Percentiles rank a stretch among this genome's conserved stretches.
Conservation (phyloP, 2,329 filamentous ascomycete species). For the Colletotrichum sp. region DNA sequence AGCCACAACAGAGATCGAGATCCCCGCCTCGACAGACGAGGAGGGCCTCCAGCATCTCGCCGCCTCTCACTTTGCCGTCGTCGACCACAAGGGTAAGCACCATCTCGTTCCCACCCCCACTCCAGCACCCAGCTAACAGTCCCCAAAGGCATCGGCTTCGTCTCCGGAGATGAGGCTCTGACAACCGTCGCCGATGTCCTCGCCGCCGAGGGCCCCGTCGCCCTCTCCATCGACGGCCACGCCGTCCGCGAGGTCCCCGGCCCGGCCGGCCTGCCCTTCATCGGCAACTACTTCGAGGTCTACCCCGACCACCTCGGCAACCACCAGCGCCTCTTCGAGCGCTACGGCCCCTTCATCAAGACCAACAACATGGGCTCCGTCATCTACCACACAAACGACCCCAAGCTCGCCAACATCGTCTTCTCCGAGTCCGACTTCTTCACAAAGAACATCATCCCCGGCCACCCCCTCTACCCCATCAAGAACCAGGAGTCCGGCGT, state of each 20-base stretch:
- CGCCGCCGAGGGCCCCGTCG: conserved; percentile 35
- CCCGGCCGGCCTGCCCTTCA: conserved; percentile 48
- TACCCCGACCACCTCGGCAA: conserved; percentile 64
- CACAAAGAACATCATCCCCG: conserved; percentile 56
- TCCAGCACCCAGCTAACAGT: neutral
- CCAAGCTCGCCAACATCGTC: conserved; percentile 47
- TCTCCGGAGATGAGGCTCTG: conserved; percentile 32
- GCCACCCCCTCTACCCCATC: conserved; percentile 49
- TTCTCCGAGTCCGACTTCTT: conserved; percentile 57
- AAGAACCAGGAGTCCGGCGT: conserved; percentile 46
- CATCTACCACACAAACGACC: conserved; percentile 57
- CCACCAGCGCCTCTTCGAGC: conserved; percentile 57
- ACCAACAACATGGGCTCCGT: conserved; percentile 56
- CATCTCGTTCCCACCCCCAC: neutral
- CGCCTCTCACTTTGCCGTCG: conserved; percentile 47
- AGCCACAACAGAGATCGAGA: conserved; percentile 38
- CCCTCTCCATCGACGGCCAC: conserved; percentile 54
- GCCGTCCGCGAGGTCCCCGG: conserved; percentile 55
- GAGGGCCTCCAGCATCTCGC: conserved; percentile 43
- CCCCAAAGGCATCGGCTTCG: conserved; percentile 39
- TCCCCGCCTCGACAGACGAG: conserved; percentile 36
- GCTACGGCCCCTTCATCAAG: conserved; percentile 56
- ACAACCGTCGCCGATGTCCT: conserved; percentile 38
- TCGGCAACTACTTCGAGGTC: conserved; percentile 60
- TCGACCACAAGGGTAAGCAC: conserved; percentile 41